These are phyloP conservation scores for Pseudevernia furfuracea DNA, from an alignment of 495 filamentous ascomycete species.

Conservation along the genomic window DNA sequence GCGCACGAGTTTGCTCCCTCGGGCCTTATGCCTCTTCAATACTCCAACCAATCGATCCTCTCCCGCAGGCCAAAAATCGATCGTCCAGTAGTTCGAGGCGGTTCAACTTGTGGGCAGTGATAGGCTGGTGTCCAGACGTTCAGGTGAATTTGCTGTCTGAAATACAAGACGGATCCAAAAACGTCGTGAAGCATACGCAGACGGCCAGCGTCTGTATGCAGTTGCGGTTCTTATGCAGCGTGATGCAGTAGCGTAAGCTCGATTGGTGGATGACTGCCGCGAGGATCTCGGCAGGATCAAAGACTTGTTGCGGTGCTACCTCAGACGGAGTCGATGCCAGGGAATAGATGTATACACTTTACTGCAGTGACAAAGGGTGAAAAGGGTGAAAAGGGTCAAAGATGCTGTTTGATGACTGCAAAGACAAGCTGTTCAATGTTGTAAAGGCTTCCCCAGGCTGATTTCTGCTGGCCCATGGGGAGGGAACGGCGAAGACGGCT, in stretches of 20 bases:
- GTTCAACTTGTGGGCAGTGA: neutral
- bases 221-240: conserved; percentile 17
- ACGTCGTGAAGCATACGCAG: conserved; percentile 7
- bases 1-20: neutral
- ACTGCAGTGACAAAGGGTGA: neutral
- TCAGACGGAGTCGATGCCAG: neutral
- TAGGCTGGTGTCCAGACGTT: neutral
- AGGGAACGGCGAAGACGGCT: neutral
- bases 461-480: neutral
- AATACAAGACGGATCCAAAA: conserved; percentile 2
- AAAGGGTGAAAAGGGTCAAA: neutral
- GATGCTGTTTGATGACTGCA: neutral
- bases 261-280: conserved; percentile 1
- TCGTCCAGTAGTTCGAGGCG: neutral
- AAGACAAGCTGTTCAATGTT: neutral
- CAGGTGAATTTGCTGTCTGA: neutral
- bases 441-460: neutral
- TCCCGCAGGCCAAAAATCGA: neutral
- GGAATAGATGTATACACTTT: neutral
- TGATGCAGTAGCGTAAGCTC: conserved; percentile 22
- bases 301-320: neutral
- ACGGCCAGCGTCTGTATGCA: conserved; percentile 22
- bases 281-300: conserved; percentile 12
- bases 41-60: neutral
- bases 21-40: neutral